phyloP scores from a whole-genome alignment of 2,329 filamentous ascomycete species.

The Penicillium sp. region DNA sequence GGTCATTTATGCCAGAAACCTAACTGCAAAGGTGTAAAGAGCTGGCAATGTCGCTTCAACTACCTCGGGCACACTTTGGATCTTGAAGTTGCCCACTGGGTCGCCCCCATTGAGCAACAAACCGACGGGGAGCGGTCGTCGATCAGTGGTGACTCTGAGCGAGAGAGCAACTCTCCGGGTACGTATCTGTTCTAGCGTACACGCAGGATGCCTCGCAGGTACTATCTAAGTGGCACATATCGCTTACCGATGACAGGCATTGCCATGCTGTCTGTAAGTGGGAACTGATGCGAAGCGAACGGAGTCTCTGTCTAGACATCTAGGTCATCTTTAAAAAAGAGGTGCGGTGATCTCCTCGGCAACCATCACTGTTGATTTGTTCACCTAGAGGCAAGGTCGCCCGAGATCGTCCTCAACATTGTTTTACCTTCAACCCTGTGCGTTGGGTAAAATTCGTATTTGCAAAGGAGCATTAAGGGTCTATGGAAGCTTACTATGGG shows the following conservation, averaged over 20 bases:
- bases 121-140: slow-evolving; percentile 13
- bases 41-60: slow-evolving; percentile 28
- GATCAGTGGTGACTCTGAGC: slow-evolving; percentile 12
- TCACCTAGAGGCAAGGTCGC: too few relatives aligned
- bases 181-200: neutral
- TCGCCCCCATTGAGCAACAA: slow-evolving; percentile 20
- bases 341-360: too few relatives aligned
- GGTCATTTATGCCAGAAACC: slow-evolving; percentile 42
- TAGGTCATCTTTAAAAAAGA: too few relatives aligned
- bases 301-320: too few relatives aligned
- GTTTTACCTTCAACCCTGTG: slow-evolving; percentile 5
- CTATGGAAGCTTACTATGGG: neutral
- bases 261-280: neutral
- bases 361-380: too few relatives aligned
- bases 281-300: too few relatives aligned
- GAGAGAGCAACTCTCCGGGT: slow-evolving; percentile 8
- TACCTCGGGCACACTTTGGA: slow-evolving; percentile 26
- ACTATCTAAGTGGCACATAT: too few relatives aligned
- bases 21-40: slow-evolving; percentile 28
- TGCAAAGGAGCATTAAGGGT: neutral
- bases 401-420: slow-evolving; percentile 1
- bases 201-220: too few relatives aligned
- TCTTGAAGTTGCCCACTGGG: slow-evolving; percentile 21
- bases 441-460: slow-evolving; percentile 6
- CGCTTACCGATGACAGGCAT: slow-evolving; percentile 4